Evolutionary conservation across 257 asterid species (phyloP), one percentile per base, ranked within the genome.

Genomic region (Forsythia suspensa): DNA sequence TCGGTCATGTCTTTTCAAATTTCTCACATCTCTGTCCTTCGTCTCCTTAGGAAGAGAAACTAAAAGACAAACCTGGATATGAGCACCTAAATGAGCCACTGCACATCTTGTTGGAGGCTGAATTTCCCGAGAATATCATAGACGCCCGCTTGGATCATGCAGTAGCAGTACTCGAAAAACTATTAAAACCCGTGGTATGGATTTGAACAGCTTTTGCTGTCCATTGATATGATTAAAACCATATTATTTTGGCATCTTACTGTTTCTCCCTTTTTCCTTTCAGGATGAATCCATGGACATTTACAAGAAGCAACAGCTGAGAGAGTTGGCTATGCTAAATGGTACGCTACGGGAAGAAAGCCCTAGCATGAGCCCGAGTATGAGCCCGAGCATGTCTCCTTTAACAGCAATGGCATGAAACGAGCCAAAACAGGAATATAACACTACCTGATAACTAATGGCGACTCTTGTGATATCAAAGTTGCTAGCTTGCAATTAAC

Each of bases 311-410:
- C 91, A 92, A 65, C 97, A 92, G 81, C 85, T 90, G 39, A 86
- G 97, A 78, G 97, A 92, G 81, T 80, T 92, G 85, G 97, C 97
- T 21, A 41, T 92, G 87, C 79, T 92, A 29, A 92, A 92, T 52
- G 96, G 97, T 8, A 92, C 93, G 16, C 79, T 89, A 36, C 78
- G 96, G 88, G 96, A 90, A 73, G 94, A 90, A 80, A 90, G 94
- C 85, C 96, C 94, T 0, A 89, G 91, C 84, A 88, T 89, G 97
- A 92, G 94, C 71, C 95, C 94, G 0, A 87, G 97, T 80, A 89
- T 91, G 93, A 91, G 96, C 88, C 94, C 94, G 8, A 80, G 94
- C 86, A 92, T 92, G 97, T 90, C 96, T 43, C 97, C 96, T 12
- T 92, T 73, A 90, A 88, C 75, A 87, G 86, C 86, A 79, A 88